Evolutionary conservation across 2,329 filamentous ascomycete species (phyloP).

Genomic region (Graphilbum sp.): DNA sequence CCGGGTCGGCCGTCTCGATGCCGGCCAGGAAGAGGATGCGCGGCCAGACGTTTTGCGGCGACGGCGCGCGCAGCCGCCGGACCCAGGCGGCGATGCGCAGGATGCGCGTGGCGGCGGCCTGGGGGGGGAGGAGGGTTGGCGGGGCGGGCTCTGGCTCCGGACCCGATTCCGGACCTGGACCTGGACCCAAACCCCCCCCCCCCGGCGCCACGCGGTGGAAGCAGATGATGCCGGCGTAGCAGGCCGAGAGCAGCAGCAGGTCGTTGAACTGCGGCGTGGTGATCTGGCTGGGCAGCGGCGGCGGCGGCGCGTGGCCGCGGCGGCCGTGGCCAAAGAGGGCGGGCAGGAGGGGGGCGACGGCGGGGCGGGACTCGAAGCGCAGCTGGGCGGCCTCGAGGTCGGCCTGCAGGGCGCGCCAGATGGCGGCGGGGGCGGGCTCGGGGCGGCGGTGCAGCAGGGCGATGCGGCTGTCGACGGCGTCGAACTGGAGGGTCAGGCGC

Average conservation of each 20-base stretch:
- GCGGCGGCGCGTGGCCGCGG: not conserved
- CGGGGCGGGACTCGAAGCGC: slow-evolving; percentile 1
- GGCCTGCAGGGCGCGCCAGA: slow-evolving; percentile 1
- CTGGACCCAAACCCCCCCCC: no score
- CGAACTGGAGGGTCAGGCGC: slow-evolving; percentile 3
- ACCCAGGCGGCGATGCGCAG: slow-evolving; percentile 3
- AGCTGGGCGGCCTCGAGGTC: not conserved
- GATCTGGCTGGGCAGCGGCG: not conserved
- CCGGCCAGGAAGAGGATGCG: slow-evolving; percentile 10
- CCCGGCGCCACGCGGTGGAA: slow-evolving; percentile 2
- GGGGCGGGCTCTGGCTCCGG: no score
- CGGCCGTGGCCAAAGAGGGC: no score
- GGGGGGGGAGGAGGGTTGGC: not conserved
- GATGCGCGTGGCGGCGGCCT: slow-evolving; percentile 2
- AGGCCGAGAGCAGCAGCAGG: slow-evolving; percentile 3
- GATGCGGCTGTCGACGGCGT: slow-evolving; percentile 4
- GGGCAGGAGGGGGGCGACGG: not conserved
- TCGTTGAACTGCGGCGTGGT: slow-evolving; percentile 2
- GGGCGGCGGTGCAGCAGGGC: slow-evolving; percentile 1
- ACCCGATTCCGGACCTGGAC: no score
- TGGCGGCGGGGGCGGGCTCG: not conserved
- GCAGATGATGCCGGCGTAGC: slow-evolving; percentile 3
- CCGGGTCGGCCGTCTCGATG: slow-evolving; percentile 10
- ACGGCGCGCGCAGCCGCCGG: slow-evolving; percentile 1
- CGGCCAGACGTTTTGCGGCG: slow-evolving; percentile 8